Evolutionary conservation across 352 stramenopile species (phyloP).

Genomic region (Phytophthora citrophthora): DNA sequence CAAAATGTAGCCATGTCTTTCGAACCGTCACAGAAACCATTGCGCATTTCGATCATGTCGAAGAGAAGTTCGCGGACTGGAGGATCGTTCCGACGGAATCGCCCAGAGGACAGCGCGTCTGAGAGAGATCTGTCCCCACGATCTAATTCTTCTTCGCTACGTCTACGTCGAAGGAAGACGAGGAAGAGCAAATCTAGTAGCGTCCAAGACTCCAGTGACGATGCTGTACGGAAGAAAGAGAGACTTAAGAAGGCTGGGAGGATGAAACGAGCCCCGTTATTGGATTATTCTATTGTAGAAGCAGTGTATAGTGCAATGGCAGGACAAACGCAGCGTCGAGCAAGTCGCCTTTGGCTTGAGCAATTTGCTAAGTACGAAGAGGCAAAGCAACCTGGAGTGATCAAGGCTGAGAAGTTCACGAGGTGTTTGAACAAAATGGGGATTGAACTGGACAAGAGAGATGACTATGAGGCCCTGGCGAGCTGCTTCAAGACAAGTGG

Average conservation of each 20-base stretch:
- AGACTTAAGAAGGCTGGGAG: slow-evolving; percentile 42
- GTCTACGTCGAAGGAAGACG: slow-evolving; percentile 7
- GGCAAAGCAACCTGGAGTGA: slow-evolving; percentile 29
- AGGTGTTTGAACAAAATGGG: slow-evolving; percentile 68
- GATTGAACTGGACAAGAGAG: slow-evolving; percentile 46
- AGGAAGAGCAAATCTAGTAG: slow-evolving; percentile 4
- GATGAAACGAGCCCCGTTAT: slow-evolving; percentile 60
- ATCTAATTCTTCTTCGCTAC: slow-evolving; percentile 11
- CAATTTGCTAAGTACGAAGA: slow-evolving; percentile 64
- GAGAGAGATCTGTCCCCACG: slow-evolving; percentile 1
- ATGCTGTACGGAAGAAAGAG: slow-evolving; percentile 23
- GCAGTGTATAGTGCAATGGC: slow-evolving; percentile 58
- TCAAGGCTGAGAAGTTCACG: slow-evolving; percentile 54
- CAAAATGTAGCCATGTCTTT: slow-evolving; percentile 23
- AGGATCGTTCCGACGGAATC: slow-evolving; percentile 6
- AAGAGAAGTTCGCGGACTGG: slow-evolving; percentile 19
- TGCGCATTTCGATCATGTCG: slow-evolving; percentile 5
- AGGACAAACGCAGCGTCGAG: slow-evolving; percentile 47
- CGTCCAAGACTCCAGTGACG: slow-evolving; percentile 11
- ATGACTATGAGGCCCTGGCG: slow-evolving; percentile 43
- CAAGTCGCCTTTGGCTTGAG: slow-evolving; percentile 47
- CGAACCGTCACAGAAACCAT: slow-evolving; percentile 16
- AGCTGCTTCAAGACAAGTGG: slow-evolving; percentile 43
- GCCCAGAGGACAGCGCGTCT: slow-evolving; percentile 13
- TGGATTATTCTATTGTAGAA: slow-evolving; percentile 54